phyloP scores from a whole-genome alignment of 2,329 filamentous ascomycete genomes.

The Pseudogymnoascus sp. region DNA sequence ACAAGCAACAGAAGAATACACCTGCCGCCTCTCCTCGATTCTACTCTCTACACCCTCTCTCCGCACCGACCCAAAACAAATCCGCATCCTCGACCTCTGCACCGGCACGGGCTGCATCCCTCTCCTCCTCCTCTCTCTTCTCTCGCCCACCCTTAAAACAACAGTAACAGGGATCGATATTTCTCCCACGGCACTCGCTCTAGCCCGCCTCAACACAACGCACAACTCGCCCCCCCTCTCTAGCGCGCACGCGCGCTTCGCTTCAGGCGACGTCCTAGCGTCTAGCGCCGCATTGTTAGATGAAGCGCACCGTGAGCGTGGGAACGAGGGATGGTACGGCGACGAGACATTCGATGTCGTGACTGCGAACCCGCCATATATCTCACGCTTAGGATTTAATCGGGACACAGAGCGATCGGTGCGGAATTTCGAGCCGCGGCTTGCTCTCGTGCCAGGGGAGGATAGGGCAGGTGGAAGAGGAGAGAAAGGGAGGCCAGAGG shows the following conservation, averaged over 20 bases:
- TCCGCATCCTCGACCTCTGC: constrained; percentile 71
- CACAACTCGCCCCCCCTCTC: constrained; percentile 21
- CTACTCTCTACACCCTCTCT: neutral
- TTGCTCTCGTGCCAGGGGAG: constrained; percentile 63
- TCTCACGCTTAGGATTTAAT: constrained; percentile 56
- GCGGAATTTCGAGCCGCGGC: constrained; percentile 68
- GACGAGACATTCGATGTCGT: constrained; percentile 41
- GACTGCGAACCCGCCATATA: constrained; percentile 86
- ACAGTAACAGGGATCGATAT: constrained; percentile 70
- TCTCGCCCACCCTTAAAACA: constrained; percentile 40
- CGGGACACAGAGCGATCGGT: constrained; percentile 64
- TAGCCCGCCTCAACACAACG: constrained; percentile 57
- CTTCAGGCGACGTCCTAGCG: constrained; percentile 37
- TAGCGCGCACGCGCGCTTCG: neutral
- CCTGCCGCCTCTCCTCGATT: constrained; percentile 41
- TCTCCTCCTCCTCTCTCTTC: constrained; percentile 60
- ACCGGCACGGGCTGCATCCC: constrained; percentile 88
- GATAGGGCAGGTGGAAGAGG: neutral
- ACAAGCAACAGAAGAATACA: constrained; percentile 65
- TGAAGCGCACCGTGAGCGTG: neutral
- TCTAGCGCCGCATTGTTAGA: neutral
- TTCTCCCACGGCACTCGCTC: constrained; percentile 52
- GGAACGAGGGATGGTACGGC: neutral
- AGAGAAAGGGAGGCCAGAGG: constrained; percentile 27
- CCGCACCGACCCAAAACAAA: constrained; percentile 14